Percentiles rank a stretch among this genome's conserved stretches.
Evolutionary conservation across 192 early-diverging fungal genomes (phyloP).

Genomic region (Backusella morwellensis): DNA sequence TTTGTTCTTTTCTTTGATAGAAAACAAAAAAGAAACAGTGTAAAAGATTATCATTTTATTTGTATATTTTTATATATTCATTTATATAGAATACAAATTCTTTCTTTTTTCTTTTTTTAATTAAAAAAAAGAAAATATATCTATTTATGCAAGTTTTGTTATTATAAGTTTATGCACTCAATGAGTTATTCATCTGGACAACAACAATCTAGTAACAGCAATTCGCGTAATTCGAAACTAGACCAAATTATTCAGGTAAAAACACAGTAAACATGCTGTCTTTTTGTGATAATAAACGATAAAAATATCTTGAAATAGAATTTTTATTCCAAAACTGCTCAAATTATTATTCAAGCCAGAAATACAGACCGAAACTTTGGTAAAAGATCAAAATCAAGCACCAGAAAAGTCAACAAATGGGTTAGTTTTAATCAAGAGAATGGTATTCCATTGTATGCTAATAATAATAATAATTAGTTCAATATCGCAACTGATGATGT

Average conservation of each 20-base stretch:
- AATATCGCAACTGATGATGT: conserved; percentile 81
- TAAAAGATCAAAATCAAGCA: conserved; percentile 17
- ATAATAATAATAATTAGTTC: conserved; percentile 56
- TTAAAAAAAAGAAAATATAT: background rate
- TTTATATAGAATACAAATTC: background rate
- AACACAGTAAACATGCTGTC: background rate
- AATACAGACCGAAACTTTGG: conserved; percentile 31
- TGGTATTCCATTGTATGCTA: background rate
- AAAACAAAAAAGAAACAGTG: background rate
- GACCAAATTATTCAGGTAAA: conserved; percentile 59
- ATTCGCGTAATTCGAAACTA: conserved; percentile 46
- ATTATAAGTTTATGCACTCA: background rate
- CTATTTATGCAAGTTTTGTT: background rate
- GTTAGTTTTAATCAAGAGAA: conserved; percentile 19
- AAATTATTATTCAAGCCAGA: conserved; percentile 69
- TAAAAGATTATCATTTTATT: background rate
- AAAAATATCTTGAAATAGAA: conserved; percentile 36
- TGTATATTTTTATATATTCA: background rate
- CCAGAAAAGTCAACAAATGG: conserved; percentile 64
- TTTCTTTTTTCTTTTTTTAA: background rate
- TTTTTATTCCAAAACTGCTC: conserved; percentile 77
- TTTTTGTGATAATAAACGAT: background rate
- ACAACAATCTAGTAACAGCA: background rate
- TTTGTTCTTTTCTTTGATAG: background rate
- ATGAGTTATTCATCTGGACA: conserved; percentile 7